A percentile compares a stretch with the other conserved stretches of the same genome.
Evolutionary conservation across 768 basidiomycete species (phyloP).

Genomic region (Termitomyces sp.): DNA sequence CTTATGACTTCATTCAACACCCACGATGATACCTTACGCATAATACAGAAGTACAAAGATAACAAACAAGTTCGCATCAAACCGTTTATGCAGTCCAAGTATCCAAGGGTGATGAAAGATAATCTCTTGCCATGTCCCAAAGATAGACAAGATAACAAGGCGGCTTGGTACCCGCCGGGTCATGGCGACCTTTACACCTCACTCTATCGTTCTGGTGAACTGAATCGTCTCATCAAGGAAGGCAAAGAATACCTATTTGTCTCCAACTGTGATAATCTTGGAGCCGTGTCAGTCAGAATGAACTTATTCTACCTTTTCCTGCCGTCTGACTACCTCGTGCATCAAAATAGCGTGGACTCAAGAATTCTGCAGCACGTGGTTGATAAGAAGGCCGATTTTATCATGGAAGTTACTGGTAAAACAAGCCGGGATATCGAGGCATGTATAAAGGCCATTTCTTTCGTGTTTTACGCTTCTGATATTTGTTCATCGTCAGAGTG

Average conservation of each 20-base stretch:
- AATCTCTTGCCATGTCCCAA: conserved; percentile 69
- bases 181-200: conserved; percentile 84
- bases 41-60: conserved; percentile 75
- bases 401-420: conserved; percentile 97
- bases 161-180: conserved; percentile 86
- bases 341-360: conserved; percentile 55
- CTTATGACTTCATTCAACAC: conserved; percentile 95
- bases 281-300: conserved; percentile 54
- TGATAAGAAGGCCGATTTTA: conserved; percentile 72
- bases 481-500: conserved; percentile 39
- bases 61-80: conserved; percentile 79
- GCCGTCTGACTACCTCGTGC: conserved; percentile 4
- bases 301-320: background rate
- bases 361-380: conserved; percentile 78
- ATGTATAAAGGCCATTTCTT: background rate
- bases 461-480: conserved; percentile 18
- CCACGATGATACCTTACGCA: conserved; percentile 79
- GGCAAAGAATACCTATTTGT: conserved; percentile 89
- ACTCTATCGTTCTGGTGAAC: conserved; percentile 65
- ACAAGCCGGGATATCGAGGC: conserved; percentile 75
- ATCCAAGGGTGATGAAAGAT: conserved; percentile 78
- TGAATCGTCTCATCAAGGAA: conserved; percentile 71
- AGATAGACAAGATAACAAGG: conserved; percentile 60
- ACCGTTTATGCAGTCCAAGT: conserved; percentile 79
- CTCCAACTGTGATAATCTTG: conserved; percentile 85